Conservation (phyloP, 192 early-diverging fungal genomes). For the Geranomyces variabilis region DNA sequence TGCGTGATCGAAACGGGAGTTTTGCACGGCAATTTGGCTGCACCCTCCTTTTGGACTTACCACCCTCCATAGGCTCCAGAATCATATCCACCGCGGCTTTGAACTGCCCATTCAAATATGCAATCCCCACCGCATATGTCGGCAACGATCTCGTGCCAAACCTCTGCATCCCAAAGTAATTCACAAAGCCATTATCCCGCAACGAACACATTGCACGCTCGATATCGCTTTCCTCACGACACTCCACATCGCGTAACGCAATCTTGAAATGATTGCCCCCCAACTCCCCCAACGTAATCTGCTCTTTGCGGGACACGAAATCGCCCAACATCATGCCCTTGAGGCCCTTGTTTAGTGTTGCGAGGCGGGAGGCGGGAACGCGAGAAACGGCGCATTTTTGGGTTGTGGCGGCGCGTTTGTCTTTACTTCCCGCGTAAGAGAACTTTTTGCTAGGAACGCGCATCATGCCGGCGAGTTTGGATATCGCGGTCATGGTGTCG, state of each 20-base stretch:
- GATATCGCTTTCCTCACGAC: background rate
- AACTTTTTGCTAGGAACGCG: constrained; percentile 52
- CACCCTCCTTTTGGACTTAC: constrained; percentile 50
- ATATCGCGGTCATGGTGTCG: constrained; percentile 88
- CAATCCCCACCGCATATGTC: constrained; percentile 80
- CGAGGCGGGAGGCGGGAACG: constrained; percentile 60
- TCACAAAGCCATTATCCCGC: constrained; percentile 82
- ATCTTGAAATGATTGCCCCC: constrained; percentile 90
- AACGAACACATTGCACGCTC: constrained; percentile 67
- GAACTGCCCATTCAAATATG: constrained; percentile 75
- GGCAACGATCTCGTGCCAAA: constrained; percentile 86
- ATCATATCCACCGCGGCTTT: constrained; percentile 76
- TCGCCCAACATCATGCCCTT: constrained; percentile 73
- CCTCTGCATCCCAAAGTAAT: constrained; percentile 99
- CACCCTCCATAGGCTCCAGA: constrained; percentile 76
- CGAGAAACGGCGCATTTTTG: constrained; percentile 77
- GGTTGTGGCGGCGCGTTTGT: constrained; percentile 86
- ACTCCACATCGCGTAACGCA: constrained; percentile 48
- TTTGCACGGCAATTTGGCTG: too few species aligned
- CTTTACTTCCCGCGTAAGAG: constrained; percentile 93
- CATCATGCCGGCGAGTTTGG: constrained; percentile 56
- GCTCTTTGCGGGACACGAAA: constrained; percentile 65
- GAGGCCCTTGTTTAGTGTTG: constrained; percentile 53
- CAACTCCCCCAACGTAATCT: constrained; percentile 82
- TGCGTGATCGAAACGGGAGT: background rate